phyloP scores from a whole-genome alignment of 345 rosid genomes.

The Citropsis articulata region DNA sequence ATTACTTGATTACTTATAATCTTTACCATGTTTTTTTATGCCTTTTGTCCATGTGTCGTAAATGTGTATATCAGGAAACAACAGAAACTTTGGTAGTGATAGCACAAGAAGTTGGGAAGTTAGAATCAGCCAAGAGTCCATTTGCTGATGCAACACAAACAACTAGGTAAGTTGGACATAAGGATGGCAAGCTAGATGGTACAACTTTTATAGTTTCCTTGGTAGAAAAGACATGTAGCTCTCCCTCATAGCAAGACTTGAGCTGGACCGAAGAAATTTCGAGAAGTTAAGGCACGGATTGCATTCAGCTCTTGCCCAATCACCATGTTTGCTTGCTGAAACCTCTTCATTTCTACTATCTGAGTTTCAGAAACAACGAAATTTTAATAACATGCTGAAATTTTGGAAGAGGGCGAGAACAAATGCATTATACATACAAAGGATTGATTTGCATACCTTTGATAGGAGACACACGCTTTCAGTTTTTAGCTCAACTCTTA shows the following conservation, averaged over 20 bases:
- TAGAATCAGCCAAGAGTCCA: conserved; percentile 43
- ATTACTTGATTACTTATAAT: too few relatives aligned
- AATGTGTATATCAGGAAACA: conserved; percentile 42
- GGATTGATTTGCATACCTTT: conserved; percentile 45
- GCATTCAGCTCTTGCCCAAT: conserved; percentile 65
- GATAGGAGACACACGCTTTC: conserved; percentile 75
- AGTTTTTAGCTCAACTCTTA: conserved; percentile 89
- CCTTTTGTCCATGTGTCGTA: background rate
- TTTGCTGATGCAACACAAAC: conserved; percentile 71
- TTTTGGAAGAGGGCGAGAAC: too few relatives aligned
- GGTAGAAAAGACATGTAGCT: conserved; percentile 20
- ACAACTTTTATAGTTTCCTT: conserved; percentile 62
- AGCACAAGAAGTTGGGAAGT: conserved; percentile 54
- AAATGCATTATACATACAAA: too few relatives aligned
- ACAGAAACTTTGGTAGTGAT: conserved; percentile 54
- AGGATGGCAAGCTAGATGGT: conserved; percentile 63
- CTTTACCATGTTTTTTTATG: background rate
- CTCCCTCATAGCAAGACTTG: background rate
- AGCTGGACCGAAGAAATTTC: conserved; percentile 72
- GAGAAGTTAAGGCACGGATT: conserved; percentile 78
- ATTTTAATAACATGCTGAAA: too few relatives aligned
- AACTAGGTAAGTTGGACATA: conserved; percentile 56
- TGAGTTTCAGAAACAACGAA: conserved; percentile 25
- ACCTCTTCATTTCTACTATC: conserved; percentile 88
- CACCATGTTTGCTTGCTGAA: conserved; percentile 74